Evolutionary conservation across 148 eudicot genomes (phyloP).

Genomic region (Drosera capensis): DNA sequence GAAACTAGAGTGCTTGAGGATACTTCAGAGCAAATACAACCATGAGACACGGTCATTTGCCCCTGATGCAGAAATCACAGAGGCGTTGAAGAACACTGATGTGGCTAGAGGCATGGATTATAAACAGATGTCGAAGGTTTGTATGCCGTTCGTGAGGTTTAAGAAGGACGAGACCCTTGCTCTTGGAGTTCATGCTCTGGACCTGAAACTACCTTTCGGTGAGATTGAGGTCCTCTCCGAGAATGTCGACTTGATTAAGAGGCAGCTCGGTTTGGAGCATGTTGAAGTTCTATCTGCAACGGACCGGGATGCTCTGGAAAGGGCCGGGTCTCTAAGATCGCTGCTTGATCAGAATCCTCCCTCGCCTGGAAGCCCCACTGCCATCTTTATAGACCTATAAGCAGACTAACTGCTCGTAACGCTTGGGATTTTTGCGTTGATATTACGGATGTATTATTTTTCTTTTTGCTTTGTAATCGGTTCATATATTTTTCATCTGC

Average conservation of each 20-base stretch:
- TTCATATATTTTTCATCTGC: no score
- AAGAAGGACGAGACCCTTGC: slow-evolving; percentile 67
- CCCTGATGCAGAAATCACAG: slow-evolving; percentile 50
- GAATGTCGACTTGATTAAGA: slow-evolving; percentile 45
- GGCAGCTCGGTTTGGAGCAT: slow-evolving; percentile 58
- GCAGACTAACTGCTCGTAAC: no score
- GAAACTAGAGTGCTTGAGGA: slow-evolving; percentile 70
- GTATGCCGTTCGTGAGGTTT: slow-evolving; percentile 86
- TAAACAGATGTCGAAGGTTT: slow-evolving; percentile 57
- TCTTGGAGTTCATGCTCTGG: slow-evolving; percentile 69
- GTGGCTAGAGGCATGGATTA: slow-evolving; percentile 39
- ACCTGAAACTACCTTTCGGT: slow-evolving; percentile 70
- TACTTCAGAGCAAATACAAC: slow-evolving; percentile 44
- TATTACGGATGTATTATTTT: no score
- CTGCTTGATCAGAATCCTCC: slow-evolving; percentile 62
- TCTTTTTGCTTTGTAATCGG: no score
- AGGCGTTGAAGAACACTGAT: slow-evolving; percentile 48
- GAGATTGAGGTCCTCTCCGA: slow-evolving; percentile 60
- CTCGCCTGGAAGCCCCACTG: slow-evolving; percentile 82
- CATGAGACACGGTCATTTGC: slow-evolving; percentile 31
- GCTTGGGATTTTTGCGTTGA: no score
- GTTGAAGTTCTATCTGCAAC: slow-evolving; percentile 39
- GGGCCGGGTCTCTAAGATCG: slow-evolving; percentile 35
- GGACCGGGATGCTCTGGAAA: slow-evolving; percentile 33
- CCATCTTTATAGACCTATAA: slow-evolving; percentile 52